Base-by-base conservation (phyloP, 805 yeast genomes). In the Cyberlindnera saturnus region DNA sequence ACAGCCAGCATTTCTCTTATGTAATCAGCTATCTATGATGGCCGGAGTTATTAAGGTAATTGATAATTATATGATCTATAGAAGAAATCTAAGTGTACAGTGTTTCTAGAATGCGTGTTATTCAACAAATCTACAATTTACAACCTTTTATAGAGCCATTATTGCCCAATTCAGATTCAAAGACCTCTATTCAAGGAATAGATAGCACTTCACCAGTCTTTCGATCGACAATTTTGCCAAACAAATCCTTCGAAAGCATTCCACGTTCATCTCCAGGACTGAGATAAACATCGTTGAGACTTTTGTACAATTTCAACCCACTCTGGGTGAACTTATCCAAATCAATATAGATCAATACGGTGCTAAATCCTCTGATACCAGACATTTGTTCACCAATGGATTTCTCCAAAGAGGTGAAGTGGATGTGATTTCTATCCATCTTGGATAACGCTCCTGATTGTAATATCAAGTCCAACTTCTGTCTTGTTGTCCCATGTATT, bases 361-460 rank as follows among this genome's bases (percentile, higher is more conserved):
- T 67, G 23, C 68, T 57, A 34, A 69, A 66, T n/a, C 61, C 52
- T 40, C 97, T 69, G 68, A 88, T 77, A 0, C 98, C 98, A 47
- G 90, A 79, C 13, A 82, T 69, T 13, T 81, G 81, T 14, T 68
- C 67, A 26, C 63, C 65, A 1, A 51, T 42, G 3, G 69, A 65
- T 1, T 77, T 73, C 9, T 76, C 51, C 11, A 81, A 82, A 1
- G 77, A 65, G 0, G 98, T 86, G 59, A 91, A 71, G 64, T 93
- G 99, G 15, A 93, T 78, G 60, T 93, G 98, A 50, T 82, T 82
- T 54, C 99, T 67, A 29, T 61, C 64, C 96, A 89, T 86, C 46
- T 64, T 69, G 14, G 73, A 71, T 19, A 93, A 64, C 0, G 87
- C 89, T 0, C 79, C 79, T 4, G 70, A 52, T 20, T 63, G 41